Evolutionary conservation across 83 land plant genomes (phyloP), one percentile per base, ranked within the genome.

Genomic region (Picea abies): DNA sequence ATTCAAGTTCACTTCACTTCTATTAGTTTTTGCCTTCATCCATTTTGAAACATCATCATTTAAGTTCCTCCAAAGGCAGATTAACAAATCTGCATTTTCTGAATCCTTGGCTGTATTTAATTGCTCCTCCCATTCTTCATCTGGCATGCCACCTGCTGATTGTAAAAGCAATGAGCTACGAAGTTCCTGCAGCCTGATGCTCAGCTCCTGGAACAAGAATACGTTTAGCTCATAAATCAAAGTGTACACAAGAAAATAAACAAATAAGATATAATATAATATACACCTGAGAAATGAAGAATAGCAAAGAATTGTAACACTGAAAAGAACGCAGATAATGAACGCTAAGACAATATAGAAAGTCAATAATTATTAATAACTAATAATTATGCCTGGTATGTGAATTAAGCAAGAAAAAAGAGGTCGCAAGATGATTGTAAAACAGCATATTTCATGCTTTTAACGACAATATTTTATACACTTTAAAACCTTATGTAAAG

Each of bases 101-200:
- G 85, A 41, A 22, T 78, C 64, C 41, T 20, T 83, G 60, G 83
- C 83, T 20, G 39, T 44, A 52, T 32, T 44, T 23, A 83, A 80
- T 20, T 78, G 82, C 60, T 66, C 79, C 71, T 80, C 85, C 85
- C 82, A 79, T 63, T 79, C 85, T 26, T 79, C 81, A 66, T 83
- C 84, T 26, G 85, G 49, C 66, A 83, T 83, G 22, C 85, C 85
- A 37, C 85, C 85, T 35, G 85, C 85, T 35, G 72, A 52, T n/a
- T 72, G 49, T 58, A 83, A 52, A 23, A 83, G 84, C 61, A 83
- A 78, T 60, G 63, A 37, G 26, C 75, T 63, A 14, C 85, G 85
- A 66, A 83, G 80, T 17, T 60, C 72, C 35, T 67, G 32, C 12
- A 83, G 71, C 5, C 16, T 63, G 56, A 58, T 25, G 63, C 85